phyloP scores from a whole-genome alignment of 1,284 basidiomycete genomes.

The Moesziomyces sp. region DNA sequence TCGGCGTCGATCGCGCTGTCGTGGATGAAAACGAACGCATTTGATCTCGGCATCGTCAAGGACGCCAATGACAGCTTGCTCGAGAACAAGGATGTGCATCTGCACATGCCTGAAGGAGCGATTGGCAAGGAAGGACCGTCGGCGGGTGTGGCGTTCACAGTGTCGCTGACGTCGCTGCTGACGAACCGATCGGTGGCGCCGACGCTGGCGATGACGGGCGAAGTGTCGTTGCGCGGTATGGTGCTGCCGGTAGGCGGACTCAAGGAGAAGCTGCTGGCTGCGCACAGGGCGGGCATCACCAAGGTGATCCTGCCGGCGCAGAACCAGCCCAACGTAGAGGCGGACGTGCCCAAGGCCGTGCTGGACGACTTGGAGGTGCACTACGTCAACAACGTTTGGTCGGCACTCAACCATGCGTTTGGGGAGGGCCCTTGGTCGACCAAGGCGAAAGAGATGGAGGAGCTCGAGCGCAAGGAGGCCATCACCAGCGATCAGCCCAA shows the following conservation, averaged over 20 bases:
- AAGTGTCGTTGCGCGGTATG: constrained; percentile 66
- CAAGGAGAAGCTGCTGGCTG: constrained; percentile 67
- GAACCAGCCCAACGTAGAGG: constrained; percentile 66
- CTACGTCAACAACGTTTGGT: constrained; percentile 66
- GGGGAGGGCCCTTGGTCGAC: constrained; percentile 63
- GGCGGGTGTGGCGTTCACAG: constrained; percentile 90
- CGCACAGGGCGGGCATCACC: constrained; percentile 63
- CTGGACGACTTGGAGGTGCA: constrained; percentile 64
- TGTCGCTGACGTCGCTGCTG: constrained; percentile 90
- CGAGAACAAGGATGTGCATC: constrained; percentile 73
- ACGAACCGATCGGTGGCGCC: constrained; percentile 55
- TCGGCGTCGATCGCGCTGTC: constrained; percentile 91
- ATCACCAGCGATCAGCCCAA: constrained; percentile 8
- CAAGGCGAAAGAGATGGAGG: constrained; percentile 58
- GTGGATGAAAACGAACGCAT: constrained; percentile 92
- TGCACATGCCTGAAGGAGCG: constrained; percentile 74
- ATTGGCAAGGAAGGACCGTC: constrained; percentile 98
- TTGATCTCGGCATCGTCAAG: constrained; percentile 80
- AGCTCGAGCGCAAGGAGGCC: constrained; percentile 42
- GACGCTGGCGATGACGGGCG: constrained; percentile 67
- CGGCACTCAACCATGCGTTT: constrained; percentile 64
- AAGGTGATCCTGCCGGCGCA: constrained; percentile 64
- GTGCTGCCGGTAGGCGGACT: constrained; percentile 66
- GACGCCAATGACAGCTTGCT: constrained; percentile 80
- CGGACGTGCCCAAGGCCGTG: constrained; percentile 65